Percentiles rank a stretch among this genome's conserved stretches.
phyloP scores from a whole-genome alignment of 352 stramenopile species.

The Phytophthora cryptogea region DNA sequence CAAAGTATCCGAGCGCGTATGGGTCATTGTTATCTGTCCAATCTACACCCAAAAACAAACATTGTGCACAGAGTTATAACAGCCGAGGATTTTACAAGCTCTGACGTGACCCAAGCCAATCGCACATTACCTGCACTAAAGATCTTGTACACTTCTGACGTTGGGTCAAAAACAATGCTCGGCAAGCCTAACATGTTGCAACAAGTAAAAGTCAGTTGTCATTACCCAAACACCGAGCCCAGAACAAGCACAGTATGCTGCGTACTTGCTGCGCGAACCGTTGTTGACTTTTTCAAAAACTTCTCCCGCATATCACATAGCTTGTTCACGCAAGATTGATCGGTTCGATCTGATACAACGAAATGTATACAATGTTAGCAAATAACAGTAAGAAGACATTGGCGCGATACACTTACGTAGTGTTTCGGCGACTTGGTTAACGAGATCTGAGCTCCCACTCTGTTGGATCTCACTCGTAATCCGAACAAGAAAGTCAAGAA shows the following conservation, averaged over 20 bases:
- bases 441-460: conserved; percentile 47
- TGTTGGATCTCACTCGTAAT: conserved; percentile 68
- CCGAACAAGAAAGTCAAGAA: conserved; percentile 60
- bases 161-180: conserved; percentile 53
- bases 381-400: background rate
- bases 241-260: conserved; percentile 9
- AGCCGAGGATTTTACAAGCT: background rate
- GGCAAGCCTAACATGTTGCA: conserved; percentile 50
- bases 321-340: conserved; percentile 62
- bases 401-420: conserved; percentile 31
- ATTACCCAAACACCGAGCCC: conserved; percentile 2
- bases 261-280: conserved; percentile 55
- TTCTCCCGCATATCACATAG: conserved; percentile 58
- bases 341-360: conserved; percentile 44
- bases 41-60: conserved; percentile 32
- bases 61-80: background rate
- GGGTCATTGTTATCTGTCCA: conserved; percentile 63
- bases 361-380: conserved; percentile 4
- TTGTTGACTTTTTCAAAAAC: conserved; percentile 46
- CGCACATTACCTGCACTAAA: conserved; percentile 54
- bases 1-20: conserved; percentile 51
- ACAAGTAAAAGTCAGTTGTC: conserved; percentile 12
- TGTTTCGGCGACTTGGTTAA: conserved; percentile 34
- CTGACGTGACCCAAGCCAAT: too few species aligned
- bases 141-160: conserved; percentile 66